Conservation (phyloP, 2,329 filamentous ascomycete genomes). For the Biscogniauxia mediterranea region DNA sequence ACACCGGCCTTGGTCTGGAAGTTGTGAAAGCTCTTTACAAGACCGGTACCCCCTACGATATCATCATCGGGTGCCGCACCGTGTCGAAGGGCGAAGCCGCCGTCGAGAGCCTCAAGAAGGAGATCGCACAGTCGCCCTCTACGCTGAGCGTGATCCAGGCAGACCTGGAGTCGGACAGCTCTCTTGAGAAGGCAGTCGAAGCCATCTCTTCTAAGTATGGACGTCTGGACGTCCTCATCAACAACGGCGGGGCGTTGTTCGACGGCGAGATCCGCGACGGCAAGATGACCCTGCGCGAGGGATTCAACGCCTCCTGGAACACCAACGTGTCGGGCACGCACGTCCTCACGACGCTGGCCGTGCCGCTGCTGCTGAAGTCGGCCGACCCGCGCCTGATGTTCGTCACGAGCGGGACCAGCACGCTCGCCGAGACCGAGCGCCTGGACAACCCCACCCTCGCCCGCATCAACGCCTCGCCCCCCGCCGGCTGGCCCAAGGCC, state of each 20-base stretch:
- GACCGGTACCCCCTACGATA: conserved; percentile 38
- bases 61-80: conserved; percentile 48
- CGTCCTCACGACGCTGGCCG: conserved; percentile 34
- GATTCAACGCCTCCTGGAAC: conserved; percentile 41
- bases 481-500: conserved; percentile 42
- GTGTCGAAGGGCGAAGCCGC: conserved; percentile 45
- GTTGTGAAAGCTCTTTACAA: conserved; percentile 23
- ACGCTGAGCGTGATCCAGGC: conserved; percentile 42
- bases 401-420: conserved; percentile 42
- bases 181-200: conserved; percentile 41
- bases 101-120: conserved; percentile 34
- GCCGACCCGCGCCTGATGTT: conserved; percentile 46
- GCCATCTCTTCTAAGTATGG: conserved; percentile 37
- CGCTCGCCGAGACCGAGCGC: conserved; percentile 31
- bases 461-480: conserved; percentile 21
- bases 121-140: conserved; percentile 36
- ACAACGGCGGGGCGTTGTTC: conserved; percentile 47
- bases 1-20: conserved; percentile 22
- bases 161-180: conserved; percentile 47
- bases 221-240: conserved; percentile 45
- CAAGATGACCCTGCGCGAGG: conserved; percentile 34
- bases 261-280: conserved; percentile 28
- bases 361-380: conserved; percentile 44
- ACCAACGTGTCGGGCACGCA: conserved; percentile 43
- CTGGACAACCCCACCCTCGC: conserved; percentile 12